Conservation (phyloP, 208 protist species). For the Crithidia expoeki region DNA sequence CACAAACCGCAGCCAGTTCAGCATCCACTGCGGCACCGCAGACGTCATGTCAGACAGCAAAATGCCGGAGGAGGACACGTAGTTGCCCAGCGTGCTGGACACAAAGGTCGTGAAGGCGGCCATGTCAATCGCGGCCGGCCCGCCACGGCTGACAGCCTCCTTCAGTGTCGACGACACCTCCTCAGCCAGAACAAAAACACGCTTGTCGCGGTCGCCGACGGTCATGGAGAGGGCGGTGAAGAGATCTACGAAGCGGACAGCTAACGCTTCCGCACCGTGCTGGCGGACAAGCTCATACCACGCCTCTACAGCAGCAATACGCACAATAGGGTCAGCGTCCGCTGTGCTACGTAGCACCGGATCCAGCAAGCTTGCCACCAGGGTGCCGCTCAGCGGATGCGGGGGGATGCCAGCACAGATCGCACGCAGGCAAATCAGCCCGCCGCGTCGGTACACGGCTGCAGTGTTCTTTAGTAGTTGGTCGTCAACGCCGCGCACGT, state of each 20-base stretch:
- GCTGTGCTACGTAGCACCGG: slow-evolving; percentile 48
- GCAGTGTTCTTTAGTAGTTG: slow-evolving; percentile 45
- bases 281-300: slow-evolving; percentile 57
- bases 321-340: slow-evolving; percentile 66
- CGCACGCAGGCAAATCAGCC: slow-evolving; percentile 49
- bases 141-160: slow-evolving; percentile 51
- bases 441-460: slow-evolving; percentile 63
- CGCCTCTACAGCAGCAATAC: slow-evolving; percentile 72
- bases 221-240: slow-evolving; percentile 57
- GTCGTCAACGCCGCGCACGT: slow-evolving; percentile 41
- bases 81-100: slow-evolving; percentile 43
- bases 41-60: slow-evolving; percentile 20
- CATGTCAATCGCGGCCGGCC: slow-evolving; percentile 36
- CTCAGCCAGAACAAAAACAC: slow-evolving; percentile 51
- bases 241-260: slow-evolving; percentile 51
- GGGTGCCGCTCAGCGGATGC: slow-evolving; percentile 14
- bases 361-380: slow-evolving; percentile 38
- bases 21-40: slow-evolving; percentile 50
- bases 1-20: slow-evolving; percentile 67
- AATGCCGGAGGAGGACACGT: slow-evolving; percentile 17
- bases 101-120: slow-evolving; percentile 40
- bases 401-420: slow-evolving; percentile 48
- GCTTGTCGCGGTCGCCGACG: slow-evolving; percentile 65
- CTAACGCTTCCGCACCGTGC: slow-evolving; percentile 43
- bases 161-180: slow-evolving; percentile 68